Evolutionary conservation across 2,329 filamentous ascomycete genomes (phyloP).

Genomic region (Lithohypha guttulata): DNA sequence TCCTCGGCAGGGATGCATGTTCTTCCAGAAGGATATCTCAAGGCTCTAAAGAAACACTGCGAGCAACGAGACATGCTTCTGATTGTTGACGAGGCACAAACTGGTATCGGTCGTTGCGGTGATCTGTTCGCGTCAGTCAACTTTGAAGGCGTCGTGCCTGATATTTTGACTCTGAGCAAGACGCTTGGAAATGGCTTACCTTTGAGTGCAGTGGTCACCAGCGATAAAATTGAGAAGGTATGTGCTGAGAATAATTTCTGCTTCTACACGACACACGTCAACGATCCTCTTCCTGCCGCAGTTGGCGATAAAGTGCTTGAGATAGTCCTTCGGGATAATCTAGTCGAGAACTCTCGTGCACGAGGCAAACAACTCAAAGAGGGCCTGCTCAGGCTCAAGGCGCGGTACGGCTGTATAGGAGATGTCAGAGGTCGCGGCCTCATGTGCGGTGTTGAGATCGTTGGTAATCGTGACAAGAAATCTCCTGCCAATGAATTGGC

Average conservation of each 20-base stretch:
- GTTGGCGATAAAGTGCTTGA: conserved; percentile 53
- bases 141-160: conserved; percentile 43
- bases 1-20: conserved; percentile 51
- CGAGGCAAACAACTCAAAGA: conserved; percentile 39
- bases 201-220: conserved; percentile 47
- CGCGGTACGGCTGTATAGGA: conserved; percentile 50
- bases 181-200: conserved; percentile 52
- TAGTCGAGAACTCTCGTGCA: conserved; percentile 37
- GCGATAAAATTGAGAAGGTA: conserved; percentile 40
- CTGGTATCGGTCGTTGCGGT: conserved; percentile 45
- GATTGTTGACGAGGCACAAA: conserved; percentile 52
- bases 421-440: conserved; percentile 50
- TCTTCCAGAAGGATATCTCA: conserved; percentile 49
- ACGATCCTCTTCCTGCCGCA: conserved; percentile 50
- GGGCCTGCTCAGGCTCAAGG: conserved; percentile 37
- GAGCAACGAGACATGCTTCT: conserved; percentile 45
- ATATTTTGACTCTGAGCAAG: conserved; percentile 52
- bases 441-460: conserved; percentile 49
- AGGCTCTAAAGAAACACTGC: conserved; percentile 44
- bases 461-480: conserved; percentile 41
- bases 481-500: conserved; percentile 39
- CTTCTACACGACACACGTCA: conserved; percentile 53
- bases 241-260: conserved; percentile 42
- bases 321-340: conserved; percentile 46
- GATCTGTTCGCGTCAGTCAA: conserved; percentile 48